Conservation (phyloP, 2,329 filamentous ascomycete species). For the Madurella fahalii region DNA sequence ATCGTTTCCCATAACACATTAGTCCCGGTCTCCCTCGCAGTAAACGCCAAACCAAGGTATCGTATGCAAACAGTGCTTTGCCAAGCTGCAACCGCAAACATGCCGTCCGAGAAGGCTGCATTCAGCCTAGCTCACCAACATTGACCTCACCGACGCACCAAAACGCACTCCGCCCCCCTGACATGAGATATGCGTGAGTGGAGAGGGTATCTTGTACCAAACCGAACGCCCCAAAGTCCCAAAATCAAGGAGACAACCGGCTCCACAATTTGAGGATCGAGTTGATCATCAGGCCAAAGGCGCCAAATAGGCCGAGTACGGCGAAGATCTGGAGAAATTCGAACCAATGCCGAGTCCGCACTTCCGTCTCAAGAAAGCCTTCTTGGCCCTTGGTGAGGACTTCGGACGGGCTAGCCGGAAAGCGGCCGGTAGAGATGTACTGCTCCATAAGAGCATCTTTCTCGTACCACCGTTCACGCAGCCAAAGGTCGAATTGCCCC, state of each 20-base stretch:
- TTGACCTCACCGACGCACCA: neutral
- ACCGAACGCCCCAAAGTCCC: conserved; percentile 7
- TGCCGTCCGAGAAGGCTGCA: neutral
- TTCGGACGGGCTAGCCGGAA: conserved; percentile 62
- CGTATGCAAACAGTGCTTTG: conserved; percentile 7
- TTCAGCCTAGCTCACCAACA: neutral
- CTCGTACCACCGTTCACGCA: conserved; percentile 81
- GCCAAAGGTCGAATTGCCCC: conserved; percentile 76
- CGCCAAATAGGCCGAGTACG: conserved; percentile 47
- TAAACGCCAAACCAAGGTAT: conserved; percentile 15
- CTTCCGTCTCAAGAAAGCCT: conserved; percentile 54
- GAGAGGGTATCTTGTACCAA: conserved; percentile 8
- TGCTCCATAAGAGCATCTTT: conserved; percentile 87
- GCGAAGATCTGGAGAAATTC: conserved; percentile 54
- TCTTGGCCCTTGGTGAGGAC: conserved; percentile 34
- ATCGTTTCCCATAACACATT: neutral
- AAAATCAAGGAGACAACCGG: conserved; percentile 13
- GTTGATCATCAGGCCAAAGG: conserved; percentile 40
- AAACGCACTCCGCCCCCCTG: neutral
- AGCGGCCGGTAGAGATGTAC: conserved; percentile 71
- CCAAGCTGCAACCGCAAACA: neutral
- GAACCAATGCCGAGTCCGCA: conserved; percentile 50
- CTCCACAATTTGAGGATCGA: conserved; percentile 30
- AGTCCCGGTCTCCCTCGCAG: neutral
- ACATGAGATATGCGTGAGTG: conserved; percentile 3